Evolutionary conservation across 768 basidiomycete species (phyloP), one percentile per base, ranked within the genome.

Genomic region (Lyophyllum semitale): DNA sequence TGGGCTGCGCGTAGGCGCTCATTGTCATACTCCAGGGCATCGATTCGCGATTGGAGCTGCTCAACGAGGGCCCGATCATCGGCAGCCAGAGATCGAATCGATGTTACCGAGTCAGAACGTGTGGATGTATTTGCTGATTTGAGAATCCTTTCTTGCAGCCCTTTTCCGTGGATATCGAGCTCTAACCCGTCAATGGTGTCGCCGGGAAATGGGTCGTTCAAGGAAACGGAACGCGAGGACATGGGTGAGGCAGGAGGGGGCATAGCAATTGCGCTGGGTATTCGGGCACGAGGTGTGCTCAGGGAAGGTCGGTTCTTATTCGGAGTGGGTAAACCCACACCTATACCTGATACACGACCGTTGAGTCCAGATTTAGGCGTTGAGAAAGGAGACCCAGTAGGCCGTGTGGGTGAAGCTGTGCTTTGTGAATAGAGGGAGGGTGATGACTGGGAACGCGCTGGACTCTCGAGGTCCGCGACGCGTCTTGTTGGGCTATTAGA

Each of bases 251-350:
- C 74, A 17, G 90, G 90, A 2, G 90, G 91, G 2, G 89, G 91
- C 91, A 93, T 91, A 7, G 88, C 84, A 25, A 89, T 69, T n/a
- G 80, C 76, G 62, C 88, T 89, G 27, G 89, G 87, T 56, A 90
- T 66, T 48, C 89, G 79, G 13, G 82, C 79, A 27, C 88, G 80
- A 41, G 87, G 85, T 11, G 86, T 88, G 56, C 66, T 76, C n/a
- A 75, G 68, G 11, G 80, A 76, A 4, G 79, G 71, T 33, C 76
- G 68, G 20, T 66, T 67, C 53, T 67, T 72, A 29, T 57, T 63
- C 26, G 73, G 68, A 15, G 72, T 66, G n/a, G 66, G 51, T 12
- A 70, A 63, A 23, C 73, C 74, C 9, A 71, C 66, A 17, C 72
- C 72, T 8, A 78, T 57, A 13, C 72, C 72, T 8, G 77, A 58